Evolutionary conservation across 202 grass and related monocot genomes (phyloP).

Genomic region (Sporobolus alterniflorus): DNA sequence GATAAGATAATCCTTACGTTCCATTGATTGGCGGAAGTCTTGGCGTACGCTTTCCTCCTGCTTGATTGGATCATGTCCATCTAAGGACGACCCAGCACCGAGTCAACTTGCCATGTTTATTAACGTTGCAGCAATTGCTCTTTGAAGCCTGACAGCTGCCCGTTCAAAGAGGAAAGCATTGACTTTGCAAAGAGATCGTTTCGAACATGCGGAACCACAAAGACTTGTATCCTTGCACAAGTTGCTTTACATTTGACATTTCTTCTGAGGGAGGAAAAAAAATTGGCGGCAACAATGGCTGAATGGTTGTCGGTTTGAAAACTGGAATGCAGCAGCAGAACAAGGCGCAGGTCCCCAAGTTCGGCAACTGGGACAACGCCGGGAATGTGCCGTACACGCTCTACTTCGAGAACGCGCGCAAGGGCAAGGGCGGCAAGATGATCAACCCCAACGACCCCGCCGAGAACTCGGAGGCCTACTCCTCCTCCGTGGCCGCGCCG

Average conservation of each 20-base stretch:
- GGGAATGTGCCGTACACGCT: constrained; percentile 80
- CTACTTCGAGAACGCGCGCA: constrained; percentile 82
- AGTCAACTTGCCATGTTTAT: constrained; percentile 25
- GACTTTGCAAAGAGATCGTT: neutral
- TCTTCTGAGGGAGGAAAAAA: too few species aligned
- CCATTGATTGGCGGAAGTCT: constrained; percentile 10
- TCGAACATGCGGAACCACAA: too few species aligned
- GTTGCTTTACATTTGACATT: too few species aligned
- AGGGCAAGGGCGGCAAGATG: constrained; percentile 70
- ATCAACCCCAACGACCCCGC: constrained; percentile 87
- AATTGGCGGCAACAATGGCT: neutral
- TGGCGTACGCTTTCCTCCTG: neutral
- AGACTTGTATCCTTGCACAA: too few species aligned
- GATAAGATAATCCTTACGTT: neutral
- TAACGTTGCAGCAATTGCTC: constrained; percentile 8
- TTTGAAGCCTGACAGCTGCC: neutral
- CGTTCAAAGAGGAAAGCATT: neutral
- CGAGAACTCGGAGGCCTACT: constrained; percentile 79
- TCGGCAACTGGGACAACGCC: constrained; percentile 83
- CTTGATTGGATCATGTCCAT: neutral
- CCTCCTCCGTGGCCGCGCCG: constrained; percentile 22
- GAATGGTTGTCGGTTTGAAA: neutral
- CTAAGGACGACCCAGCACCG: neutral
- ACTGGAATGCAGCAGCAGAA: constrained; percentile 55
- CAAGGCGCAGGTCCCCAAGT: constrained; percentile 60